Conservation (phyloP, 2,329 filamentous ascomycete species). For the Hypoxylon sp. region DNA sequence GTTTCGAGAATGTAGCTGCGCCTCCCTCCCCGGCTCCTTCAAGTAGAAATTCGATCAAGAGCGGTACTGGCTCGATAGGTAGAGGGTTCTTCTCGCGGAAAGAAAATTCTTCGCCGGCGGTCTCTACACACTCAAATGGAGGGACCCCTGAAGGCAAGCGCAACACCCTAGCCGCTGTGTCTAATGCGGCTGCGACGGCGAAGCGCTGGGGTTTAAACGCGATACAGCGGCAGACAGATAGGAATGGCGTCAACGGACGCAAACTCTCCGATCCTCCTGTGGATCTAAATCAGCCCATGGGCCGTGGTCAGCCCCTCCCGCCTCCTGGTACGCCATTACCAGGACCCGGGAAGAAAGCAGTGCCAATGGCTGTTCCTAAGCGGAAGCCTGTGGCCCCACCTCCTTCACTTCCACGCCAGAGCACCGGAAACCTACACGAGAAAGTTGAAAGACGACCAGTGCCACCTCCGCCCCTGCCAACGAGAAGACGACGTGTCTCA, state of each 20-base stretch:
- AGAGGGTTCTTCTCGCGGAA: slow-evolving; percentile 52
- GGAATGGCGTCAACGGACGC: slow-evolving; percentile 47
- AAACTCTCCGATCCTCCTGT: slow-evolving; percentile 53
- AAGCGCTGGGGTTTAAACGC: slow-evolving; percentile 56
- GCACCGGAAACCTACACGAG: slow-evolving; percentile 45
- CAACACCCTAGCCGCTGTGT: slow-evolving; percentile 53
- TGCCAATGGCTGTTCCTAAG: slow-evolving; percentile 50
- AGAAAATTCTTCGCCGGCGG: slow-evolving; percentile 45
- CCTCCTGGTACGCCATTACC: slow-evolving; percentile 55
- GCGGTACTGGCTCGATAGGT: slow-evolving; percentile 49
- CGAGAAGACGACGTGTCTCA: slow-evolving; percentile 52
- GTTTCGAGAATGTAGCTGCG: slow-evolving; percentile 42
- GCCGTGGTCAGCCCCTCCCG: slow-evolving; percentile 54
- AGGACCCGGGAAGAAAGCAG: slow-evolving; percentile 50
- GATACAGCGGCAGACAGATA: slow-evolving; percentile 53
- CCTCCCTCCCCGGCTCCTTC: slow-evolving; percentile 48
- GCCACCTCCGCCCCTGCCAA: slow-evolving; percentile 51
- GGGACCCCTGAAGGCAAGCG: slow-evolving; percentile 46
- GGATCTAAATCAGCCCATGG: slow-evolving; percentile 56
- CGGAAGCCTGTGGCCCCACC: slow-evolving; percentile 51
- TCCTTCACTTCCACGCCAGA: slow-evolving; percentile 44
- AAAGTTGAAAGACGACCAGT: slow-evolving; percentile 50
- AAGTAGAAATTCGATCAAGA: slow-evolving; percentile 50
- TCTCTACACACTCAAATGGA: slow-evolving; percentile 36
- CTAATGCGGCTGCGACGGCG: slow-evolving; percentile 54